Evolutionary conservation across 306 rosid species (phyloP).

Genomic region (Hylodesmum podocarpum): DNA sequence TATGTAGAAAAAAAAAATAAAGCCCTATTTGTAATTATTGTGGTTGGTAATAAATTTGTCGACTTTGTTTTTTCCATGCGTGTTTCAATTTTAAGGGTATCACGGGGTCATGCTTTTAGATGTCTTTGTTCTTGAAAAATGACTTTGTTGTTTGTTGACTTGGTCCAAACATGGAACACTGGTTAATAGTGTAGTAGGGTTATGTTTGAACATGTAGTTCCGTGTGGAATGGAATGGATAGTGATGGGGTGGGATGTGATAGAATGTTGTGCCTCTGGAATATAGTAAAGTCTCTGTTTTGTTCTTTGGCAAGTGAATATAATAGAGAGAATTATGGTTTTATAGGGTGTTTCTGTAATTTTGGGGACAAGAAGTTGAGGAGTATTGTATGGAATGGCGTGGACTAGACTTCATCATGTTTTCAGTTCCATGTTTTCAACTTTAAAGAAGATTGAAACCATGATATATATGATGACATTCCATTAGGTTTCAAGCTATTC

Average conservation of each 20-base stretch:
- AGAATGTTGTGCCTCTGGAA: background rate
- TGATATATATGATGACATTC: background rate
- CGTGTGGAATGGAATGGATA: background rate
- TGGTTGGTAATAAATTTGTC: background rate
- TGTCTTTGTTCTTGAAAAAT: background rate
- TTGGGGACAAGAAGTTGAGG: background rate
- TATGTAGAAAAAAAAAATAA: background rate
- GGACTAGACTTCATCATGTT: background rate
- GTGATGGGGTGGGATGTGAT: background rate
- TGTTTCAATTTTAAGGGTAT: background rate
- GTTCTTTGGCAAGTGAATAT: background rate
- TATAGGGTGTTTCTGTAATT: background rate
- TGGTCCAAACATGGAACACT: slow-evolving; percentile 15
- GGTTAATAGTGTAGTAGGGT: background rate
- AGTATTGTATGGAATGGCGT: background rate
- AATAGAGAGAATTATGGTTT: background rate
- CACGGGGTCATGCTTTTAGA: slow-evolving; percentile 9
- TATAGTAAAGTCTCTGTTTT: background rate
- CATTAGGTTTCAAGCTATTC: background rate
- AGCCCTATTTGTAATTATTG: background rate
- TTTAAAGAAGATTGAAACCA: background rate
- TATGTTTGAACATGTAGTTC: background rate
- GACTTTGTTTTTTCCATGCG: slow-evolving; percentile 5
- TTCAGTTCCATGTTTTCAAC: background rate
- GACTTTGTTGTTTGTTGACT: slow-evolving; percentile 7